phyloP scores from a whole-genome alignment of 2,329 filamentous ascomycete genomes.

The Grosmannia serpens region DNA sequence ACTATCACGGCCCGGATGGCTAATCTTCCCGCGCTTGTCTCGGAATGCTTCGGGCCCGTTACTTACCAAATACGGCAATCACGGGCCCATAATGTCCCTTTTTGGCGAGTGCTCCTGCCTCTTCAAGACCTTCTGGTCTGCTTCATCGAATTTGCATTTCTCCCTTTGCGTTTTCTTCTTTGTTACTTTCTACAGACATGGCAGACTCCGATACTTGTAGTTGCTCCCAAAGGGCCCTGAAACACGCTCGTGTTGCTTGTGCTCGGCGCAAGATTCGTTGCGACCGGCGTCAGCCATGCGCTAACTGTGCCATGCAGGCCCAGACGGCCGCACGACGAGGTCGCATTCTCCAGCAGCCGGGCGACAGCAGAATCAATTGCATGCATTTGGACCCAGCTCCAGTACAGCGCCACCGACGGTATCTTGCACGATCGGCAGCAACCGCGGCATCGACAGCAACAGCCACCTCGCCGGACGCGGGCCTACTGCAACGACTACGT shows the following conservation, averaged over 20 bases:
- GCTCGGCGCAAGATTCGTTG: slow-evolving; percentile 13
- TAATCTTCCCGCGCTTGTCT: neutral
- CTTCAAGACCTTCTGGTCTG: neutral
- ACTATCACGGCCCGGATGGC: too few relatives aligned
- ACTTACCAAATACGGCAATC: neutral
- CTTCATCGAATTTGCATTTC: neutral
- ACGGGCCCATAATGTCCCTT: slow-evolving; percentile 3
- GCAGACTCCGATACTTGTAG: neutral
- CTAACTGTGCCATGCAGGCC: slow-evolving; percentile 9
- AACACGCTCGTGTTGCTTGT: slow-evolving; percentile 9
- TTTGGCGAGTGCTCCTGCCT: neutral
- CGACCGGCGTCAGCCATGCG: slow-evolving; percentile 10
- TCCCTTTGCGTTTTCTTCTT: neutral
- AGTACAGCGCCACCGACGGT: slow-evolving; percentile 11
- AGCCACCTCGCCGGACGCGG: slow-evolving; percentile 16
- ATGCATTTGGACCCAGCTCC: slow-evolving; percentile 13
- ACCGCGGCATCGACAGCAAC: slow-evolving; percentile 9
- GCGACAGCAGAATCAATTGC: slow-evolving; percentile 7
- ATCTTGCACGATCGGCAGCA: neutral
- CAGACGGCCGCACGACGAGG: neutral
- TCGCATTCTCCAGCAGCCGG: neutral
- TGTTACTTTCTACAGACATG: neutral
- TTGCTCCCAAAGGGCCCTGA: neutral
- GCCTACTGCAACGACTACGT: slow-evolving; percentile 14
- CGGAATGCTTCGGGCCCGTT: neutral